A percentile compares a stretch with the other conserved stretches of the same genome.
These are phyloP conservation scores for Penicillium robsamsonii DNA, from an alignment of 495 filamentous ascomycete genomes.

Conservation along the genomic window DNA sequence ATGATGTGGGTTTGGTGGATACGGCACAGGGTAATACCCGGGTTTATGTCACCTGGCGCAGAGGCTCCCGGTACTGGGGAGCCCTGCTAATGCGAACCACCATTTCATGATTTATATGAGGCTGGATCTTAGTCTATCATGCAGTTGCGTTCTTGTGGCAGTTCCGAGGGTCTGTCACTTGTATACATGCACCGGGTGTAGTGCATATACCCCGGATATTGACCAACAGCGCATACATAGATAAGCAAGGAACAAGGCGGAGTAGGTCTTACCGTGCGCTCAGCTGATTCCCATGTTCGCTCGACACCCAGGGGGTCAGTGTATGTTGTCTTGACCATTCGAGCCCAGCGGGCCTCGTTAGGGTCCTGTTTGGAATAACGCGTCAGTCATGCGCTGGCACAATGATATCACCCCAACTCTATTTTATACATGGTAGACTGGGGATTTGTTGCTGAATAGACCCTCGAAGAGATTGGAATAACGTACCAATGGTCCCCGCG, in stretches of 20 bases:
- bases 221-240: slow-evolving; percentile 4
- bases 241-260: background rate
- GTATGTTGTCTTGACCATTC: slow-evolving; percentile 70
- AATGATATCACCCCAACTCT: background rate
- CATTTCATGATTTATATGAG: too few relatives aligned
- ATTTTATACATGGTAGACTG: background rate
- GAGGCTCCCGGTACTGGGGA: background rate
- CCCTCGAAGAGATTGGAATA: background rate
- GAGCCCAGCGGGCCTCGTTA: slow-evolving; percentile 71
- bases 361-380: slow-evolving; percentile 29
- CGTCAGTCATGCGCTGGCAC: background rate
- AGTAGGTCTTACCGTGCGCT: slow-evolving; percentile 52
- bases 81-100: background rate
- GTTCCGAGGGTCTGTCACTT: background rate
- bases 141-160: background rate
- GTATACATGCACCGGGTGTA: background rate
- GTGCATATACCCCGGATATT: slow-evolving; percentile 1
- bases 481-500: slow-evolving; percentile 48
- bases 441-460: slow-evolving; percentile 18
- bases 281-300: slow-evolving; percentile 79
- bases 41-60: background rate
- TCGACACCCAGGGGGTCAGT: slow-evolving; percentile 64
- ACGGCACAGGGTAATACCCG: background rate
- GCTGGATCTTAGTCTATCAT: background rate
- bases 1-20: background rate